Percentiles rank a stretch among this genome's conserved stretches.
Conservation (phyloP, 257 asterid species). For the Cinchona pubescens region DNA sequence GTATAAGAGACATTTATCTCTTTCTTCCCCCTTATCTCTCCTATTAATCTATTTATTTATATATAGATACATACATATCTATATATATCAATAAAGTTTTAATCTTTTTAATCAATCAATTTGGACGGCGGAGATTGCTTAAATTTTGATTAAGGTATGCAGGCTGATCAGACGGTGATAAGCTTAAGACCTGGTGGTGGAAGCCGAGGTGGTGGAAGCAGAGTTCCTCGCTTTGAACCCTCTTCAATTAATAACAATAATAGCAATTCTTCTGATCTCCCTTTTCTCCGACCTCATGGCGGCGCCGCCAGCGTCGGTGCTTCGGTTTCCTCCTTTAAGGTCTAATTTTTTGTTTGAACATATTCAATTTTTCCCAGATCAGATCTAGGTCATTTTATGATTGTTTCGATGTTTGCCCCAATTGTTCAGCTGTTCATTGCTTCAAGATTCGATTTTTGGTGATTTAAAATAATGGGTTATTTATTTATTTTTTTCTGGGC, state of each 20-base stretch:
- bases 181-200: slow-evolving; percentile 63
- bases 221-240: slow-evolving; percentile 43
- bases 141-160: slow-evolving; percentile 41
- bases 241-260: slow-evolving; percentile 18
- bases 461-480: not conserved
- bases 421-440: not conserved
- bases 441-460: slow-evolving; percentile 16
- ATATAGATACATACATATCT: slow-evolving; percentile 21
- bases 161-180: slow-evolving; percentile 51
- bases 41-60: not conserved
- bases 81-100: slow-evolving; percentile 10
- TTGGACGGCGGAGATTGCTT: slow-evolving; percentile 30
- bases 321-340: slow-evolving; percentile 23
- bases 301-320: slow-evolving; percentile 16
- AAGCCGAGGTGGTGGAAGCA: slow-evolving; percentile 34
- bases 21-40: not conserved
- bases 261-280: slow-evolving; percentile 29
- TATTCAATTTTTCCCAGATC: not conserved
- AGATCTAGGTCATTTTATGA: slow-evolving; percentile 14
- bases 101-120: not conserved
- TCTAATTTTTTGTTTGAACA: slow-evolving; percentile 2
- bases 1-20: not conserved
- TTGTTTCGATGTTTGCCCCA: not conserved
- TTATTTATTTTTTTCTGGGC: not conserved
- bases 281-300: slow-evolving; percentile 37